phyloP scores from a whole-genome alignment of 371 early-diverging fungal genomes.

The Cokeromyces recurvatus region DNA sequence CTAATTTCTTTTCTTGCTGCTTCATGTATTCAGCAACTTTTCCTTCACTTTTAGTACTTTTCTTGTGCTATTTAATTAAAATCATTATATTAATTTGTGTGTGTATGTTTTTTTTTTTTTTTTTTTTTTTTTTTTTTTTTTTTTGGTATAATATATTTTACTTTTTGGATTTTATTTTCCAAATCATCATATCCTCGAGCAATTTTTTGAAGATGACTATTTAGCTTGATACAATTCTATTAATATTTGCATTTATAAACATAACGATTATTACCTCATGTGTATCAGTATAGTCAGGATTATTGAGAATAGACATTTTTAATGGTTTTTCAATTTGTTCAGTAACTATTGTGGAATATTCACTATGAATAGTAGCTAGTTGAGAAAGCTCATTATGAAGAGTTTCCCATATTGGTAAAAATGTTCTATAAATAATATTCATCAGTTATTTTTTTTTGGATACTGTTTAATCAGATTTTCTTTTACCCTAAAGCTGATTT shows the following conservation, averaged over 20 bases:
- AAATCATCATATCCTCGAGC: constrained; percentile 30
- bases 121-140: no score
- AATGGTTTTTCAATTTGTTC: constrained; percentile 17
- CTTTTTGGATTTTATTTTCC: constrained; percentile 9
- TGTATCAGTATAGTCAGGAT: background rate
- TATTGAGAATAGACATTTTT: background rate
- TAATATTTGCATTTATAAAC: background rate
- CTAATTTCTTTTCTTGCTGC: constrained; percentile 17
- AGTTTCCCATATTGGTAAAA: constrained; percentile 19
- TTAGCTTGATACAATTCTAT: constrained; percentile 9
- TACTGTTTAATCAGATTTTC: background rate
- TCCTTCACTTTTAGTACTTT: constrained; percentile 31
- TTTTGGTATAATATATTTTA: no score
- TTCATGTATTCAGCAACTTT: constrained; percentile 30
- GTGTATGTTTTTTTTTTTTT: no score
- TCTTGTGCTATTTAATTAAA: constrained; percentile 26
- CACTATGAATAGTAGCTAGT: constrained; percentile 7
- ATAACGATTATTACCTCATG: background rate
- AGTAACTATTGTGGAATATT: constrained; percentile 6
- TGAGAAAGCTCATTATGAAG: constrained; percentile 9
- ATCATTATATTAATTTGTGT: constrained; percentile 20
- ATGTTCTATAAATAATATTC: constrained; percentile 5
- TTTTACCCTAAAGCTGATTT: constrained; percentile 16
- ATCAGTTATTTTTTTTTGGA: constrained; percentile 15
- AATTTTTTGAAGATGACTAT: constrained; percentile 2